phyloP scores from a whole-genome alignment of 163 green algal genomes.

The Scenedesmus sp. region DNA sequence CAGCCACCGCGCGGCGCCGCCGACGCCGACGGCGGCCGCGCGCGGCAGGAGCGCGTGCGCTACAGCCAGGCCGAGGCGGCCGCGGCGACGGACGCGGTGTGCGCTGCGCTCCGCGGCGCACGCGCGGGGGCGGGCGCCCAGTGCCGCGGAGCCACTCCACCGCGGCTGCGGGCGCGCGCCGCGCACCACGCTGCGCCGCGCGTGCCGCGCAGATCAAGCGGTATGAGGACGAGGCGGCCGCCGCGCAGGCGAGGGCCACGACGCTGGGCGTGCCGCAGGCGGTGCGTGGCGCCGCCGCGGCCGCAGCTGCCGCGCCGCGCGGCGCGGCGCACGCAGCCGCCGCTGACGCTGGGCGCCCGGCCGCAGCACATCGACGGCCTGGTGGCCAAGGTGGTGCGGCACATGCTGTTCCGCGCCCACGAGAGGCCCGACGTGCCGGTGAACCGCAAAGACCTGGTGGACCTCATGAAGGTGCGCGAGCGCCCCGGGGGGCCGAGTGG shows the following conservation, averaged over 20 bases:
- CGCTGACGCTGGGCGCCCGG: background rate
- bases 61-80: slow-evolving; percentile 12
- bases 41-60: background rate
- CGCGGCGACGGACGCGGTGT: background rate
- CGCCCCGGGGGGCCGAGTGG: background rate
- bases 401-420: slow-evolving; percentile 53
- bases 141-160: background rate
- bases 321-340: background rate
- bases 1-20: background rate
- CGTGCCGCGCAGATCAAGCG: background rate
- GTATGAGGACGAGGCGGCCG: background rate
- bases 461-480: slow-evolving; percentile 1
- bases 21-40: background rate
- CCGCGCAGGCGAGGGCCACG: background rate
- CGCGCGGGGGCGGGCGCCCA: background rate
- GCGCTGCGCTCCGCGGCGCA: too few species aligned
- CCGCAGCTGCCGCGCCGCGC: background rate
- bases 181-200: background rate
- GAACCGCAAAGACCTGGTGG: slow-evolving; percentile 5
- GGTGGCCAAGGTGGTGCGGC: slow-evolving; percentile 44
- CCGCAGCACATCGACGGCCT: slow-evolving; percentile 39
- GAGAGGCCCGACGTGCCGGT: slow-evolving; percentile 50
- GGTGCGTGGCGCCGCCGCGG: background rate
- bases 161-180: background rate
- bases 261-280: slow-evolving; percentile 2